These are phyloP conservation scores for Cnidoscolus chayamansa DNA, from an alignment of 441 rosid genomes.

Conservation along the genomic window DNA sequence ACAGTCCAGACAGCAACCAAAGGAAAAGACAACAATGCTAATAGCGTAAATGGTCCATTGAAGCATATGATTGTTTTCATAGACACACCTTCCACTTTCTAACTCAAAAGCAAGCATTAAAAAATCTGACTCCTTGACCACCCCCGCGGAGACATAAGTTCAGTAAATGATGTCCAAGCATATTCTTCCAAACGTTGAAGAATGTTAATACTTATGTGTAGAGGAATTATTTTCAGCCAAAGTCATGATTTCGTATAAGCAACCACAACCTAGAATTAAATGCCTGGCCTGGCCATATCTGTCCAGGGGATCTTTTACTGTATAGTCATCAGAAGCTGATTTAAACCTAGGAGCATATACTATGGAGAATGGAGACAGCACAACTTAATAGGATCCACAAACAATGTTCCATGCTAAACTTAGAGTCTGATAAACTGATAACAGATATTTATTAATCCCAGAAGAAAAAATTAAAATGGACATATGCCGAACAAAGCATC, in stretches of 20 bases:
- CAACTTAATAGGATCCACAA: conserved; percentile 54
- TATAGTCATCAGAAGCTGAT: conserved; percentile 78
- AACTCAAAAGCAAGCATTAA: background rate
- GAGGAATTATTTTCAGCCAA: background rate
- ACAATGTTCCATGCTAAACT: conserved; percentile 35
- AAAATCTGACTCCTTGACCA: background rate
- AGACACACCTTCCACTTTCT: background rate
- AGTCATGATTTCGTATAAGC: background rate
- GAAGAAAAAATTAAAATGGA: background rate
- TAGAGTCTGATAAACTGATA: background rate
- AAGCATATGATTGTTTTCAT: background rate
- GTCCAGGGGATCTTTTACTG: conserved; percentile 59
- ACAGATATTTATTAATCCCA: background rate
- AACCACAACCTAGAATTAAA: background rate
- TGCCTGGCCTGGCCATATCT: conserved; percentile 70
- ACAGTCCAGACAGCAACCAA: background rate
- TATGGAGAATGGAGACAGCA: conserved; percentile 40
- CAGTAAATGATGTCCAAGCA: background rate
- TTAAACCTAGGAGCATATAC: conserved; percentile 57
- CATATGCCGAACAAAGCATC: background rate
- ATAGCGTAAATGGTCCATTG: background rate
- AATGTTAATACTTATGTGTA: background rate
- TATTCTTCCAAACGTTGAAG: background rate
- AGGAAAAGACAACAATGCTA: background rate
- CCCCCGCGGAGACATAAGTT: background rate